Conservation (phyloP, 2,329 filamentous ascomycete species). For the Sporothrix pseudoabietina region DNA sequence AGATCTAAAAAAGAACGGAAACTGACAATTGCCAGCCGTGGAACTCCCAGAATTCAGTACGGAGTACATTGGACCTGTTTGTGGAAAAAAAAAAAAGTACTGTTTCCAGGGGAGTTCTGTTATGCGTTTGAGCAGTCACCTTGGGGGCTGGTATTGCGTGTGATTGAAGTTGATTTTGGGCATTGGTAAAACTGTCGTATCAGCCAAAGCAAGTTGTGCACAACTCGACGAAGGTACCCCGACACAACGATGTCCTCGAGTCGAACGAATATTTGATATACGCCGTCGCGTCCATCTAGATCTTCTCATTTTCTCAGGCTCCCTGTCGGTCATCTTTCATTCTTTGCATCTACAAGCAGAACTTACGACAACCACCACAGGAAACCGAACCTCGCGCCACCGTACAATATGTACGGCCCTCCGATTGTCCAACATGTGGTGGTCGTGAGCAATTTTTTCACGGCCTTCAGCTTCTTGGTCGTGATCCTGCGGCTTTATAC, state of each 20-base stretch:
- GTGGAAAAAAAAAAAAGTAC: too few species aligned
- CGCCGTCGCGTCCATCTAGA: neutral
- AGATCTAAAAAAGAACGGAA: neutral
- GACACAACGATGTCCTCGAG: neutral
- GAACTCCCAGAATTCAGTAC: neutral
- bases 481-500: neutral
- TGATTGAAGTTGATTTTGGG: neutral
- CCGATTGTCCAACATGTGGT: slow-evolving; percentile 16
- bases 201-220: neutral
- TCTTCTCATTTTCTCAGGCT: neutral
- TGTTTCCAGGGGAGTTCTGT: too few species aligned
- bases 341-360: neutral
- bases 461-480: slow-evolving; percentile 3
- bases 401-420: slow-evolving; percentile 7
- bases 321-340: neutral
- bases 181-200: neutral
- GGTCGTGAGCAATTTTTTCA: slow-evolving; percentile 14
- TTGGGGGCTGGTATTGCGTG: neutral
- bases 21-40: neutral
- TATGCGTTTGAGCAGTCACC: neutral
- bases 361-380: neutral
- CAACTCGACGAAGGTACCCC: too few species aligned
- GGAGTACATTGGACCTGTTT: neutral
- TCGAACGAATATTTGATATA: neutral
- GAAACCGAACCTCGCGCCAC: neutral